phyloP scores from a whole-genome alignment of 257 asterid genomes.

The Leonotis leonurus region DNA sequence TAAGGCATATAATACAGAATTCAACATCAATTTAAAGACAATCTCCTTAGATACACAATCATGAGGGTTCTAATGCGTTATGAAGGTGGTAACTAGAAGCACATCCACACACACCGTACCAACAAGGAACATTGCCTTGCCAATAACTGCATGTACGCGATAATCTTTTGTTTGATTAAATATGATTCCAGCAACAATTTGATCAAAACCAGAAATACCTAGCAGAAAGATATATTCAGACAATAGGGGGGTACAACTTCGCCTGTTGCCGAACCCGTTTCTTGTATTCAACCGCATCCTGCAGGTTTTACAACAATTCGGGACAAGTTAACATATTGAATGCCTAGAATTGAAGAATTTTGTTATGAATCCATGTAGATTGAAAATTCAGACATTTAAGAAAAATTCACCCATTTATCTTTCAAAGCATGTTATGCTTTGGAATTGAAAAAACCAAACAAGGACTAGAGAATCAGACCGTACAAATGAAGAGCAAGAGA shows the following conservation, averaged over 20 bases:
- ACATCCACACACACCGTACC: constrained; percentile 8
- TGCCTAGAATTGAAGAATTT: not conserved
- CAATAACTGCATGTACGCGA: constrained; percentile 3
- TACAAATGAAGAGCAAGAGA: not conserved
- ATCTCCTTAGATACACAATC: constrained; percentile 1
- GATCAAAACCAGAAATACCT: not conserved
- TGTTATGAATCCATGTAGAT: not conserved
- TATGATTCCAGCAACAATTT: constrained; percentile 7
- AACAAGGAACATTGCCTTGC: constrained; percentile 10
- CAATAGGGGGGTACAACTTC: constrained; percentile 63
- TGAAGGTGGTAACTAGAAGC: constrained; percentile 16
- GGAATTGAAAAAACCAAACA: not conserved
- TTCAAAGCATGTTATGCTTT: not conserved
- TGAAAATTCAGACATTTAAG: not conserved
- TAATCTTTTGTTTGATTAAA: constrained; percentile 1
- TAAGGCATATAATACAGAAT: constrained; percentile 4
- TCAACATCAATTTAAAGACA: not conserved
- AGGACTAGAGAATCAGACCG: not conserved
- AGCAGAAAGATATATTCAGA: constrained; percentile 27
- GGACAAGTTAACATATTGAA: not conserved
- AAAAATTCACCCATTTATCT: too few species aligned
- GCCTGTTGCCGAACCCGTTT: constrained; percentile 75
- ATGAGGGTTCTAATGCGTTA: not conserved
- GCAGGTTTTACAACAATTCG: constrained; percentile 23
- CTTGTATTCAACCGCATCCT: constrained; percentile 75